A percentile compares a stretch with the other conserved stretches of the same genome.
Evolutionary conservation across 2,329 filamentous ascomycete genomes (phyloP).

Genomic region (Colletotrichum endophyticum): DNA sequence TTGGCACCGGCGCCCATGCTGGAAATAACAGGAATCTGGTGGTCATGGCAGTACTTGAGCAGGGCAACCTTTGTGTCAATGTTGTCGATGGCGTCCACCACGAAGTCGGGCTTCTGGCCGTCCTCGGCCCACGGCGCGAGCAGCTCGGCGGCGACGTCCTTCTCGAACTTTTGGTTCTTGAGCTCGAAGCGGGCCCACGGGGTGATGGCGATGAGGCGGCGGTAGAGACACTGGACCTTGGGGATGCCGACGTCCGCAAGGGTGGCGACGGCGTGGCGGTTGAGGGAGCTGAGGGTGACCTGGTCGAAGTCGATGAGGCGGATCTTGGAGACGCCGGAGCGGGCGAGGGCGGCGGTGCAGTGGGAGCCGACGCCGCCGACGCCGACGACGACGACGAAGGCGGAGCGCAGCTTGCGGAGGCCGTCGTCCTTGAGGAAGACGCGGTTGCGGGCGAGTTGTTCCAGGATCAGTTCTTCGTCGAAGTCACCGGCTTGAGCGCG

Average conservation of each 20-base stretch:
- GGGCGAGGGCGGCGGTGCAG: slow-evolving; percentile 81
- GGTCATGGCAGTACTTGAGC: slow-evolving; percentile 83
- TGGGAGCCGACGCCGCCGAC: slow-evolving; percentile 96
- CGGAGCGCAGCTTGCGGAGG: slow-evolving; percentile 75
- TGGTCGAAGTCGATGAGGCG: slow-evolving; percentile 97
- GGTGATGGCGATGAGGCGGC: slow-evolving; percentile 81
- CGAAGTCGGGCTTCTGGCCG: slow-evolving; percentile 75
- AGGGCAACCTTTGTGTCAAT: slow-evolving; percentile 95
- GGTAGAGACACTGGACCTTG: slow-evolving; percentile 86
- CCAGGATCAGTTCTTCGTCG: slow-evolving; percentile 83
- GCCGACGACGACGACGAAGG: slow-evolving; percentile 89
- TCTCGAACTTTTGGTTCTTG: slow-evolving; percentile 82
- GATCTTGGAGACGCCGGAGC: slow-evolving; percentile 87
- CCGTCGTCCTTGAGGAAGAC: slow-evolving; percentile 89
- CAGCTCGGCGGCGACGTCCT: slow-evolving; percentile 66
- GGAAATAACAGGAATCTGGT: slow-evolving; percentile 82
- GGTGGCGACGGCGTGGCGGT: slow-evolving; percentile 94
- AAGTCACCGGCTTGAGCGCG: slow-evolving; percentile 68
- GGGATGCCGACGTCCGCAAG: slow-evolving; percentile 91
- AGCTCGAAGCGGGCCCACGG: slow-evolving; percentile 94
- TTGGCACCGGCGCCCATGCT: slow-evolving; percentile 98
- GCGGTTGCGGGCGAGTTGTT: slow-evolving; percentile 91
- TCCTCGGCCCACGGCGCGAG: slow-evolving; percentile 68
- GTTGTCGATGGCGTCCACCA: slow-evolving; percentile 98
- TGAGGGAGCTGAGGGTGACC: slow-evolving; percentile 91